phyloP scores from a whole-genome alignment of 257 asterid genomes.

The Linderniella brevidens region DNA sequence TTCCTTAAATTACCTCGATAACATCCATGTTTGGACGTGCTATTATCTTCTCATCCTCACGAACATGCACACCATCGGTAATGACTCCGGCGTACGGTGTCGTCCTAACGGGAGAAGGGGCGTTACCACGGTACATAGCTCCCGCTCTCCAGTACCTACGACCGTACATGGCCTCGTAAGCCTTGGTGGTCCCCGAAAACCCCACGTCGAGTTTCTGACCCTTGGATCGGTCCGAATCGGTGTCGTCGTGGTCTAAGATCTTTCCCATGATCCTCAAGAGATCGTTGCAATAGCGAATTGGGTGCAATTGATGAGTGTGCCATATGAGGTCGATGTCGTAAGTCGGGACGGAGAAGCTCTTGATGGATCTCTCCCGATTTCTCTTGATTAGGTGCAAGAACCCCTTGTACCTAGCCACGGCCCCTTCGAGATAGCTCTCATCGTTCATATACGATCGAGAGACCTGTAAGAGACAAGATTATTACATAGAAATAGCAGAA shows the following conservation, averaged over 20 bases:
- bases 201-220: constrained; percentile 84
- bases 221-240: constrained; percentile 83
- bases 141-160: constrained; percentile 91
- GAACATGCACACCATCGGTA: constrained; percentile 20
- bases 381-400: constrained; percentile 77
- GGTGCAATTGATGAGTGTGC: constrained; percentile 94
- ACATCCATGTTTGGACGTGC: constrained; percentile 25
- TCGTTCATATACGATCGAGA: constrained; percentile 46
- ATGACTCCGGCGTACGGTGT: constrained; percentile 25
- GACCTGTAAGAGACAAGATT: constrained; percentile 28
- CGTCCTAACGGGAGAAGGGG: constrained; percentile 56
- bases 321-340: constrained; percentile 93
- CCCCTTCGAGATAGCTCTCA: constrained; percentile 49
- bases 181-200: constrained; percentile 59
- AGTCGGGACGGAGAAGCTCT: constrained; percentile 92
- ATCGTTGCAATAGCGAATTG: constrained; percentile 69
- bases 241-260: constrained; percentile 84
- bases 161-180: constrained; percentile 75
- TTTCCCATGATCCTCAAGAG: constrained; percentile 56
- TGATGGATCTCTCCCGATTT: constrained; percentile 52
- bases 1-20: constrained; percentile 41
- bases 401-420: constrained; percentile 92
- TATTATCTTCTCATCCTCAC: constrained; percentile 21
- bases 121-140: constrained; percentile 71
- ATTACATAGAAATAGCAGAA: background rate